phyloP scores from a whole-genome alignment of 345 rosid species.

The Aquilaria yunnanensis region DNA sequence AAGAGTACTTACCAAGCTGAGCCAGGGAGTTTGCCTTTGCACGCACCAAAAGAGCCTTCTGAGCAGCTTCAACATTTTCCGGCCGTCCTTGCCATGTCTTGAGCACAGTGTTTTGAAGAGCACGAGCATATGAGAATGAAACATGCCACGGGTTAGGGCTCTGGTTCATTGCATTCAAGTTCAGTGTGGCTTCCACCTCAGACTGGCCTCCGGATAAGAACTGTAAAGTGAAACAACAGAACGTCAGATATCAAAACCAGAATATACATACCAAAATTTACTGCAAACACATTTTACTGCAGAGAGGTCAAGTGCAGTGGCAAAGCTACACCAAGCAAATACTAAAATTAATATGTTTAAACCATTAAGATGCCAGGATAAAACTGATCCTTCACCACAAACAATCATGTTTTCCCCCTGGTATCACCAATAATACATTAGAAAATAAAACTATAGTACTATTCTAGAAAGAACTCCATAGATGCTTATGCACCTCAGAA shows the following conservation, averaged over 20 bases:
- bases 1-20: slow-evolving; percentile 89
- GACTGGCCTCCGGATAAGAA: slow-evolving; percentile 98
- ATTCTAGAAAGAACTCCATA: too few relatives aligned
- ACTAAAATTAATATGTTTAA: too few relatives aligned
- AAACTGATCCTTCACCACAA: too few relatives aligned
- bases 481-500: too few relatives aligned
- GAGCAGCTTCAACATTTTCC: slow-evolving; percentile 74
- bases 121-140: slow-evolving; percentile 97
- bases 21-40: slow-evolving; percentile 97
- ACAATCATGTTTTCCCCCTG: too few relatives aligned
- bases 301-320: too few relatives aligned
- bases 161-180: slow-evolving; percentile 96
- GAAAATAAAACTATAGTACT: too few relatives aligned
- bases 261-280: too few relatives aligned
- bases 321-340: too few relatives aligned
- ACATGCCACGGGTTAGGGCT: slow-evolving; percentile 99
- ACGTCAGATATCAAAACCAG: neutral
- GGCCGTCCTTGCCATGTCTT: slow-evolving; percentile 95
- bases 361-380: too few relatives aligned
- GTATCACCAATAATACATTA: too few relatives aligned
- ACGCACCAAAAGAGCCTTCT: slow-evolving; percentile 82
- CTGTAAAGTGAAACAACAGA: slow-evolving; percentile 28
- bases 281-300: too few relatives aligned
- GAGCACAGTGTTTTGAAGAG: slow-evolving; percentile 87
- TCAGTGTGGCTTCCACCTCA: slow-evolving; percentile 88